These are phyloP conservation scores for Penicillium macrosclerotiorum DNA, from an alignment of 495 filamentous ascomycete genomes.

Conservation along the genomic window DNA sequence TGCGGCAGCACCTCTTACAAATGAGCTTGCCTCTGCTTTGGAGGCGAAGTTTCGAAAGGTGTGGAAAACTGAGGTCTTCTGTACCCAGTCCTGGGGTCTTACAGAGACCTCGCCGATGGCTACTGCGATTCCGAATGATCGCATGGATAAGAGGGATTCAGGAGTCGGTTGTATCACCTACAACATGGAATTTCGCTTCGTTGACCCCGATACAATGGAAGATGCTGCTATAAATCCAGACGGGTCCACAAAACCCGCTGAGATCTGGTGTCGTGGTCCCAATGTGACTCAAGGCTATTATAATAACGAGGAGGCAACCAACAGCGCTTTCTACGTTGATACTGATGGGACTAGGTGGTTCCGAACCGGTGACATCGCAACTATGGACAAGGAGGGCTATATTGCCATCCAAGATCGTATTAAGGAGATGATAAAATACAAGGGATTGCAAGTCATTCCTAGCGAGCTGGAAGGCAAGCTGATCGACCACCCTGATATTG, in stretches of 20 bases:
- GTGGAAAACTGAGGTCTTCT: conserved; percentile 53
- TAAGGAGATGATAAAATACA: conserved; percentile 81
- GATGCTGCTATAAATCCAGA: conserved; percentile 38
- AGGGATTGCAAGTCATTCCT: conserved; percentile 74
- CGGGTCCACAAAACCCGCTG: conserved; percentile 51
- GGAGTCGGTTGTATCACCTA: conserved; percentile 58
- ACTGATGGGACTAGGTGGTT: conserved; percentile 52
- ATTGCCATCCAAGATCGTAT: conserved; percentile 66
- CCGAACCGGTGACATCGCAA: conserved; percentile 56
- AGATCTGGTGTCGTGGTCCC: conserved; percentile 56
- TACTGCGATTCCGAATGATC: conserved; percentile 44
- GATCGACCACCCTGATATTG: conserved; percentile 60
- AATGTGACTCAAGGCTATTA: conserved; percentile 67
- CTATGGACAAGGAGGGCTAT: conserved; percentile 51
- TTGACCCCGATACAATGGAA: conserved; percentile 42
- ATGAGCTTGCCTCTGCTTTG: conserved; percentile 60
- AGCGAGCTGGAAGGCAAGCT: conserved; percentile 74
- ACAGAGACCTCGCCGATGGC: conserved; percentile 56
- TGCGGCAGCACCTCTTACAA: conserved; percentile 76
- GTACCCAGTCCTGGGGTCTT: conserved; percentile 76
- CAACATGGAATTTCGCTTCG: conserved; percentile 58
- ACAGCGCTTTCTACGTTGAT: conserved; percentile 51
- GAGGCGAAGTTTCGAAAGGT: conserved; percentile 50
- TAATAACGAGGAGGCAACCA: conserved; percentile 61
- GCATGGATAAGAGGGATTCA: conserved; percentile 53